phyloP scores from a whole-genome alignment of 768 basidiomycete genomes.

The Lactarius quietus region DNA sequence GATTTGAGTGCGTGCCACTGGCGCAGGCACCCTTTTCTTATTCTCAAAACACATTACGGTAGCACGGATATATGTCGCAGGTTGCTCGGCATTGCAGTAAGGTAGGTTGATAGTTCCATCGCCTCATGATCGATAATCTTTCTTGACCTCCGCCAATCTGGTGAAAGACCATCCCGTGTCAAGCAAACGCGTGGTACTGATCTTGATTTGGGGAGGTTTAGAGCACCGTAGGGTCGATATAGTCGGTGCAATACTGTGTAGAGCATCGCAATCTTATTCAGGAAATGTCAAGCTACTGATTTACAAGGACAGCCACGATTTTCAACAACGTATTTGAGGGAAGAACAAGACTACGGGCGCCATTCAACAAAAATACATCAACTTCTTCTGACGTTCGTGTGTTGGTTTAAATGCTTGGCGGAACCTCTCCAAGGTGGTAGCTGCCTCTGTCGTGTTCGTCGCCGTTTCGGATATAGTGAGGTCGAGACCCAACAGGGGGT shows the following conservation, averaged over 20 bases:
- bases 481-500: conserved; percentile 54
- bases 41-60: no score
- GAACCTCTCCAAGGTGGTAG: conserved; percentile 42
- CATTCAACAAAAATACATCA: conserved; percentile 38
- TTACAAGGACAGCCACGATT: not conserved
- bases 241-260: conserved; percentile 1
- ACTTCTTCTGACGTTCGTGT: conserved; percentile 43
- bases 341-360: not conserved
- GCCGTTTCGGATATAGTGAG: conserved; percentile 59
- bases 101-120: no score
- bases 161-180: no score
- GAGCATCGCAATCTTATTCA: not conserved
- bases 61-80: no score
- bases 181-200: no score
- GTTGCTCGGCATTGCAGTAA: no score
- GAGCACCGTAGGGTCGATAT: no score
- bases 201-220: no score
- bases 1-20: no score
- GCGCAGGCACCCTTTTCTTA: no score
- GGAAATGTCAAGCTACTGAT: not conserved
- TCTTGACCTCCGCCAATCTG: no score
- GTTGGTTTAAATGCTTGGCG: conserved; percentile 53
- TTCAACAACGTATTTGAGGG: not conserved
- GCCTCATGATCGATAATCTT: no score
- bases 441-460: conserved; percentile 34